phyloP scores from a whole-genome alignment of 495 filamentous ascomycete genomes.

The Staphylotrichum longicolle region DNA sequence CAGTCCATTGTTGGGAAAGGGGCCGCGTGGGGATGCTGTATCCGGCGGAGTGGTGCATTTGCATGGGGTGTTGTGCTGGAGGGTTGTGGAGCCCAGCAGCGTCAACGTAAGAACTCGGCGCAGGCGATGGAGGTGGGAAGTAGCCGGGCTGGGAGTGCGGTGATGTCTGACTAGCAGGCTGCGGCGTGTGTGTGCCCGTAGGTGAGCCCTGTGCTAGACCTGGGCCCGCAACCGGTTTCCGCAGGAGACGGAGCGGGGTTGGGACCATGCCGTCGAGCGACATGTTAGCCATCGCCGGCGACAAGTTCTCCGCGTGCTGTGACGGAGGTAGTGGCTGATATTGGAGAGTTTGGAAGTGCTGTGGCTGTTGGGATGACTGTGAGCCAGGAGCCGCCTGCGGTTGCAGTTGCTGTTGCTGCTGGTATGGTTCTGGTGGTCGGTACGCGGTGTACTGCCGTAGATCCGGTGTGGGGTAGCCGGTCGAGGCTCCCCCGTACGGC shows the following conservation, averaged over 20 bases:
- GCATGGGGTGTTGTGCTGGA: not conserved
- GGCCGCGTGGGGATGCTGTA: not conserved
- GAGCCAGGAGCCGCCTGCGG: not conserved
- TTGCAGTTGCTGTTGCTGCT: constrained; percentile 30
- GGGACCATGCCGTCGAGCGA: not conserved
- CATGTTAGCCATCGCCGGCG: constrained; percentile 8
- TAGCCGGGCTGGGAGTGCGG: not conserved
- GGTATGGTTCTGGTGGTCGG: constrained; percentile 12
- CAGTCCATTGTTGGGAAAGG: not conserved
- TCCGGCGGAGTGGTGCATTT: not conserved
- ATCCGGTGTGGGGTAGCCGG: not conserved
- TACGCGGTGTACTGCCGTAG: constrained; percentile 6
- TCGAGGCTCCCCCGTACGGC: not conserved
- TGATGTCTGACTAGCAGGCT: not conserved
- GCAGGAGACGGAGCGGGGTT: not conserved
- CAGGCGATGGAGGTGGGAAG: not conserved
- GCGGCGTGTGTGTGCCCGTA: not conserved
- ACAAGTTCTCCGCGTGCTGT: not conserved
- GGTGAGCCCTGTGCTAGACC: not conserved
- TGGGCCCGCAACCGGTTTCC: constrained; percentile 8
- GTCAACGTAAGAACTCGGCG: not conserved
- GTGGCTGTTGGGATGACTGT: not conserved
- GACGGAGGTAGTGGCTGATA: constrained; percentile 12
- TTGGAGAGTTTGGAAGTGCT: not conserved
- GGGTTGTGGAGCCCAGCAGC: not conserved